These are phyloP conservation scores for Xanthoceras sorbifolium DNA, from an alignment of 345 rosid species.

Conservation along the genomic window DNA sequence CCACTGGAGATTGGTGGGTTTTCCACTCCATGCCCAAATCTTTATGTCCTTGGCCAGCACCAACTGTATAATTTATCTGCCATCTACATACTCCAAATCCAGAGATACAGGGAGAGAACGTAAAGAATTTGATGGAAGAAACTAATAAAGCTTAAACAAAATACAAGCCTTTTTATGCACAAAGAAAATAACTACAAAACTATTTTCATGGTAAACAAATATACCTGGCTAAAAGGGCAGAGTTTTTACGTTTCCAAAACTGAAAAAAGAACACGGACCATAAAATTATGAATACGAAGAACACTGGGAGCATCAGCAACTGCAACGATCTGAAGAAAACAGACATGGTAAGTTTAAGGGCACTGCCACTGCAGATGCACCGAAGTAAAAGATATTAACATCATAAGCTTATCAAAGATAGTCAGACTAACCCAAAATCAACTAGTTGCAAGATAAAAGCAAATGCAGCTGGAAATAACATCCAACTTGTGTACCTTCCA, in stretches of 20 bases:
- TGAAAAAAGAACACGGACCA: conserved; percentile 94
- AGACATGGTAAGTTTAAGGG: neutral
- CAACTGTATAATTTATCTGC: conserved; percentile 73
- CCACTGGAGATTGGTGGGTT: conserved; percentile 51
- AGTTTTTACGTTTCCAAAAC: conserved; percentile 94
- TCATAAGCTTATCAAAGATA: neutral
- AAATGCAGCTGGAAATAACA: conserved; percentile 72
- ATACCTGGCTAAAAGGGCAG: conserved; percentile 78
- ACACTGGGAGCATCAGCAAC: conserved; percentile 67
- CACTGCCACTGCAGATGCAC: conserved; percentile 7
- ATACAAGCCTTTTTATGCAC: neutral
- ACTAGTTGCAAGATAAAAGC: conserved; percentile 66
- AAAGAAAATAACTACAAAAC: neutral
- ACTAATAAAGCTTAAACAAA: neutral
- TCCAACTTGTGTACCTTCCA: conserved; percentile 87
- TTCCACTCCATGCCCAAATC: conserved; percentile 59
- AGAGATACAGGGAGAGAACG: conserved; percentile 11
- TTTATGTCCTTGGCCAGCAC: conserved; percentile 59
- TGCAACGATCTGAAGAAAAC: conserved; percentile 63
- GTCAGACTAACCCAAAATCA: conserved; percentile 64
- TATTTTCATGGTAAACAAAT: neutral
- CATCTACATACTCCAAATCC: conserved; percentile 46
- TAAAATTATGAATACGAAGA: conserved; percentile 64
- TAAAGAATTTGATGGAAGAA: neutral
- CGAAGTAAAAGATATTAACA: conserved; percentile 2